Conservation (phyloP, 192 early-diverging fungal species). For the Backusella luteola region DNA sequence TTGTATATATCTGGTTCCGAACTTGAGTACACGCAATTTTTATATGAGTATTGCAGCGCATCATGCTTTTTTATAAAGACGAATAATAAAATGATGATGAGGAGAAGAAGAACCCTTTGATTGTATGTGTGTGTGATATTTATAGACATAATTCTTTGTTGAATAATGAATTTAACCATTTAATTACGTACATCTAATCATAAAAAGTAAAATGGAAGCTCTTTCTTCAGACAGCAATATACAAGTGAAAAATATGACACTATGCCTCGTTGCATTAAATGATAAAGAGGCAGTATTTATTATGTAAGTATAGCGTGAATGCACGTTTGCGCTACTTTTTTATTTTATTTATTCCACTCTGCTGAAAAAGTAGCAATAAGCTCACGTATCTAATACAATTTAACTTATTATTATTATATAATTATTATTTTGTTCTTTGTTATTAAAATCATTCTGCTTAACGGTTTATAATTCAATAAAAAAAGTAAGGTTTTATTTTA, state of each 20-base stretch:
- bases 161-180: neutral
- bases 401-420: too few species aligned
- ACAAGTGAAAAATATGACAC: neutral
- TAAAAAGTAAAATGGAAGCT: neutral
- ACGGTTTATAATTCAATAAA: neutral
- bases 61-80: neutral
- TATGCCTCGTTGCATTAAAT: neutral
- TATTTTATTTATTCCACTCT: neutral
- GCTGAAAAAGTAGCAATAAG: neutral
- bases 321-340: neutral
- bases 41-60: neutral
- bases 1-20: slow-evolving; percentile 5
- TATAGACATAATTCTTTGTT: neutral
- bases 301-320: neutral
- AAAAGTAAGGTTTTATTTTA: slow-evolving; percentile 6
- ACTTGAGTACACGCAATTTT: neutral
- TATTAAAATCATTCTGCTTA: neutral
- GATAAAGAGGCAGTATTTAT: neutral
- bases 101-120: neutral
- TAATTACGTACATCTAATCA: neutral
- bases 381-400: neutral
- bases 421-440: neutral
- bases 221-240: neutral
- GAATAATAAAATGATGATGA: neutral
- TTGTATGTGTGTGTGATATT: neutral